Conservation (phyloP, 306 rosid species). For the Acmispon strigosus region DNA sequence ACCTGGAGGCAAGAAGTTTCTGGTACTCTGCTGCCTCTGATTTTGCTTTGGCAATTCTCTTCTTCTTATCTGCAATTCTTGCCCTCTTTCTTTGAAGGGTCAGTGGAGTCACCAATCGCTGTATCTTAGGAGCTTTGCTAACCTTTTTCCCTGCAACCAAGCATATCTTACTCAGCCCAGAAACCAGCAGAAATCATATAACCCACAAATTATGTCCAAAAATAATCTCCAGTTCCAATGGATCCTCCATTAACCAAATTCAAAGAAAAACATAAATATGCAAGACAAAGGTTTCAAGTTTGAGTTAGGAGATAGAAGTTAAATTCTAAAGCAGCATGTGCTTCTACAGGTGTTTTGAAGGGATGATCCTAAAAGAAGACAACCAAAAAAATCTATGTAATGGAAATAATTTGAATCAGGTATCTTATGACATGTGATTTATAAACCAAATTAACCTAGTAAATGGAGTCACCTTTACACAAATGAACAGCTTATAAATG, state of each 20-base stretch:
- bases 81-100: conserved; percentile 38
- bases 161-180: neutral
- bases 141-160: conserved; percentile 29
- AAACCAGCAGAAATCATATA: neutral
- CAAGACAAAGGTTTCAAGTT: neutral
- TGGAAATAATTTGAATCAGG: neutral
- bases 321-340: neutral
- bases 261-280: neutral
- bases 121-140: conserved; percentile 37
- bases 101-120: conserved; percentile 30
- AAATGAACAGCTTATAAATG: neutral
- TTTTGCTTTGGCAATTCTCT: conserved; percentile 37
- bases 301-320: neutral
- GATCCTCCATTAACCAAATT: neutral
- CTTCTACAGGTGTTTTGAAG: neutral
- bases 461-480: neutral
- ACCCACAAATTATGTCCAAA: neutral
- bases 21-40: conserved; percentile 37
- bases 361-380: neutral
- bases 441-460: neutral
- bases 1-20: conserved; percentile 35
- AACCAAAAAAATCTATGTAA: neutral
- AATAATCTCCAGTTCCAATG: neutral
- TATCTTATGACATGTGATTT: neutral
- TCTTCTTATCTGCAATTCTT: conserved; percentile 32